phyloP scores from a whole-genome alignment of 331 rosid species.

The Phaseolus coccineus region DNA sequence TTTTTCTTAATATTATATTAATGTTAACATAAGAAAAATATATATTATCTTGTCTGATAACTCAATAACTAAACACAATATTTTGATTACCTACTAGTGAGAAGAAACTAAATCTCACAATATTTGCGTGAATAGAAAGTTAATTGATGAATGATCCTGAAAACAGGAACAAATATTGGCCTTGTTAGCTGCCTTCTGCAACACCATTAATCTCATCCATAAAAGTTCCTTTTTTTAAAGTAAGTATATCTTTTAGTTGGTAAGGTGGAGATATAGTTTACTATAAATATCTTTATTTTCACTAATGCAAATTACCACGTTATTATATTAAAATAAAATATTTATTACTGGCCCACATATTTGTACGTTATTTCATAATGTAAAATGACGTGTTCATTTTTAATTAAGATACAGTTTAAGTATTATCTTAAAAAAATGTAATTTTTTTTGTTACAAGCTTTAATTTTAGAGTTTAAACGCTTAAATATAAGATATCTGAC shows the following conservation, averaged over 20 bases:
- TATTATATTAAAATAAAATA: background rate
- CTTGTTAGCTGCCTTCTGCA: background rate
- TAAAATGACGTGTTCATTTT: background rate
- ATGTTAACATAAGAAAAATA: background rate
- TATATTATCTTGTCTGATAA: too few relatives aligned
- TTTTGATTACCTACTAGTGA: background rate
- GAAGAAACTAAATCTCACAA: constrained; percentile 4
- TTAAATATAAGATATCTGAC: too few relatives aligned
- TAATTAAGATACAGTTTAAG: too few relatives aligned
- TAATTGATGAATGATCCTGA: constrained; percentile 8
- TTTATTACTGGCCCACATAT: background rate
- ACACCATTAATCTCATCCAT: background rate
- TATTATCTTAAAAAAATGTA: too few relatives aligned
- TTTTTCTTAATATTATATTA: background rate
- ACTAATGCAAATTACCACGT: background rate
- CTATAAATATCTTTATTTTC: background rate
- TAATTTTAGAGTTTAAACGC: too few relatives aligned
- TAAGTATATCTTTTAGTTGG: background rate
- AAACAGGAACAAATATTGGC: constrained; percentile 32
- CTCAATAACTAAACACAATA: background rate
- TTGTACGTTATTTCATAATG: background rate
- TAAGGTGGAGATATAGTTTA: constrained; percentile 1
- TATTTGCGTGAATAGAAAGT: constrained; percentile 36
- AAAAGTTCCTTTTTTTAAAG: constrained; percentile 24
- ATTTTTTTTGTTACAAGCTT: too few relatives aligned